Percentiles rank a stretch among this genome's conserved stretches.
Evolutionary conservation across 2,329 filamentous ascomycete species (phyloP).

Genomic region (Colletotrichum sp.): DNA sequence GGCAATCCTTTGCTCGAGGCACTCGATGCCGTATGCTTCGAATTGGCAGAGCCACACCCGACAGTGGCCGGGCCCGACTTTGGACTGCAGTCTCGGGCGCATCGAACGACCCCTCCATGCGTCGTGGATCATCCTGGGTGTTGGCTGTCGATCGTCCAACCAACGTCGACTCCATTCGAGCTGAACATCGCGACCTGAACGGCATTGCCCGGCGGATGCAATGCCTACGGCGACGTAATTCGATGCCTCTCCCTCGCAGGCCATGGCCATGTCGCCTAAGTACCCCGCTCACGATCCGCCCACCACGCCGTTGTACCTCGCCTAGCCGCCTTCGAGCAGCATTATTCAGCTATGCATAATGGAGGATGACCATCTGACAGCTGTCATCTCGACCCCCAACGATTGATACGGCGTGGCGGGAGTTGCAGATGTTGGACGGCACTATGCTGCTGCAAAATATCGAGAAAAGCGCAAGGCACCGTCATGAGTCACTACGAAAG

Average conservation of each 20-base stretch:
- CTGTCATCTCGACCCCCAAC: neutral
- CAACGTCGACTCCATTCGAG: neutral
- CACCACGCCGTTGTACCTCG: neutral
- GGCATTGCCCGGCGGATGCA: neutral
- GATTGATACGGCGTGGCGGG: neutral
- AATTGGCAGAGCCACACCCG: neutral
- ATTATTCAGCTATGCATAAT: neutral
- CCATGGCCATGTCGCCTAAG: neutral
- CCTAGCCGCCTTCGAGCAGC: neutral
- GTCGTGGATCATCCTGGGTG: conserved; percentile 18
- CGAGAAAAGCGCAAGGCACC: neutral
- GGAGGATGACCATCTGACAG: neutral
- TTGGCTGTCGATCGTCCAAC: conserved; percentile 5
- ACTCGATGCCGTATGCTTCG: neutral
- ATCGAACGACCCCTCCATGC: conserved; percentile 16
- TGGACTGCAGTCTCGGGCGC: neutral
- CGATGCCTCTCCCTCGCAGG: neutral
- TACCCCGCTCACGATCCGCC: neutral
- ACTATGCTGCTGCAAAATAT: neutral
- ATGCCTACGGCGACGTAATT: neutral
- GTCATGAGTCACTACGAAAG: neutral
- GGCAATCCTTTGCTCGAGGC: neutral
- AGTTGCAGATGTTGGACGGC: neutral
- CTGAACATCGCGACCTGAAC: neutral
- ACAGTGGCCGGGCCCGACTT: neutral